Base-by-base conservation (phyloP, 177 flowering plant genomes). In the Telopea speciosissima region DNA sequence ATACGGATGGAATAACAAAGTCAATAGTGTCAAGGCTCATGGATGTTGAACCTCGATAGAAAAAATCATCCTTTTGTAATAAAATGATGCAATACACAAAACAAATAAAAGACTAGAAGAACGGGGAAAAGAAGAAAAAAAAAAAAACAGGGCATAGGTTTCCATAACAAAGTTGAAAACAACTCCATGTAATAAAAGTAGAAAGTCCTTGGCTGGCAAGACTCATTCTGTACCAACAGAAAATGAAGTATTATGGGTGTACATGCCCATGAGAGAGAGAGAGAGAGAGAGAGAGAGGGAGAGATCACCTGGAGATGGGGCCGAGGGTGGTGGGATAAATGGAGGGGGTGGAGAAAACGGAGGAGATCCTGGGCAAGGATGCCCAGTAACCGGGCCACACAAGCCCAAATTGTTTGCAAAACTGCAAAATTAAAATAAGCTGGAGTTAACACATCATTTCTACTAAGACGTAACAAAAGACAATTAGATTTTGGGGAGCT, bases 291-390 rank as follows among this genome's bases (percentile, higher is more conserved):
- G 61, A 49, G 54, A 49, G 54, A 49, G 54, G 13, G 54, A 49
- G 54, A 49, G 54, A 59, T 56, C 42, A 78, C 80, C 93, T 83
- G 81, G 78, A 66, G 83, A 59, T 49, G 81, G 28, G 64, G 72
- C 23, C 33, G 89, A 70, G 23, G 88, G 78, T 14, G 84, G 68
- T 62, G 81, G 79, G 60, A 82, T 68, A 68, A 84, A 59, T 68
- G 94, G 90, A 68, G 97, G 90, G 22, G 94, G 88, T 8, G 97
- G 94, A 66, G 93, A 77, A 62, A 75, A 74, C 68, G 90, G 90
- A 61, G 80, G 86, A 69, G 74, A 60, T n/a, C 81, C 88, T 31
- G 89, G 84, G 33, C 58, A 68, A 71, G 77, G 83, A 6, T 12
- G 22, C 25, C 63, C 68, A 44, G 81, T 78, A 52, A 74, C 81